Evolutionary conservation across 2,329 filamentous ascomycete species (phyloP), one percentile per base, ranked within the genome.

Genomic region (Diaporthe batatas): DNA sequence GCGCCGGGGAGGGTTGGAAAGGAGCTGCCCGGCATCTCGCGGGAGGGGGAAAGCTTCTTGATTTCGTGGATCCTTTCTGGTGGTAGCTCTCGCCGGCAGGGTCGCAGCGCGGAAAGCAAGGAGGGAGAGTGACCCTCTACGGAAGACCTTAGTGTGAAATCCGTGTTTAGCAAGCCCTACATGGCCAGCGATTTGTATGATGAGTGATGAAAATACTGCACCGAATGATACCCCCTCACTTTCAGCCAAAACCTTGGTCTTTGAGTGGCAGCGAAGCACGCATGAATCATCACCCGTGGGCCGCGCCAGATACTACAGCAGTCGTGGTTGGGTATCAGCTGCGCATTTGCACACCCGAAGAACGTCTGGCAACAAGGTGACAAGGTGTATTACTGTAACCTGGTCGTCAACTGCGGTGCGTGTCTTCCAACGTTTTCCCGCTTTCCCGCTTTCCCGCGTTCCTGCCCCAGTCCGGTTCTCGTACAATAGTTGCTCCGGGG

Each of bases 141-240:
- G 21, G 21, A 36, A 51, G 16, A 7, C 21, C 16, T 36, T 36
- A 14, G 32, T 25, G 47, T 21, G 58, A 25, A 34, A 6, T 14
- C 47, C 14, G 29, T 65, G 51, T 21, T n/a, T 25, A 67, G 14
- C 47, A 53, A 49, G 62, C 32, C 47, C 23, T 23, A 18, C 6
- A 12, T 25, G 44, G 44, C n/a, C 16, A n/a, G 53, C 14, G 62
- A 53, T 67, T 67, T 67, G 14, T 32, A 53, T 57, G 21, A 67
- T 51, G 62, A 67, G 21, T 67, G 62, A 67, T 25, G 62, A 67
- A 53, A 21, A 21, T 39, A 53, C 62, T 39, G 32, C 21, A 53
- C 47, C n/a, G 21, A 67, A 67, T 67, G 62, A 53, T 67, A 67
- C 62, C 62, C 62, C 10, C 16, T 53, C 44, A 39, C n/a, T 53